Base-by-base conservation (phyloP, 2,329 filamentous ascomycete species). In the Arthrobotrys sinensis region DNA sequence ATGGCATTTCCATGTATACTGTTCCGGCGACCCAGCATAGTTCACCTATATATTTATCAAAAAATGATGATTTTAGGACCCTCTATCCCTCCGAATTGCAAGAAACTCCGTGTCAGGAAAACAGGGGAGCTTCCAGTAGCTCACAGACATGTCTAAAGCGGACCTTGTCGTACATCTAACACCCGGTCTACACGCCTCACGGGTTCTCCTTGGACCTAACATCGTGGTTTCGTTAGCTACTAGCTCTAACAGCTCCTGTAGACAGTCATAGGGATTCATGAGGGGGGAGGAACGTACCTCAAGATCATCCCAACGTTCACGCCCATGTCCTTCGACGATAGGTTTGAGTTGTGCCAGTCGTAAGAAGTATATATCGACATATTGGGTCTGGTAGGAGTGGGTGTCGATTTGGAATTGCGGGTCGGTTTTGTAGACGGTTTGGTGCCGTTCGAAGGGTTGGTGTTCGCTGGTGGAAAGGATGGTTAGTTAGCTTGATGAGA, bases 291-390 rank as follows among this genome's bases (percentile, higher is more conserved):
- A n/a, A 21, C 83, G 80, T 85, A 89, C 88, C 83, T 87, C 88
- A 67, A 93, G 91, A 64, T 89, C 91, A 55, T 89, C 88, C 93
- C 96, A 99, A 5, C 91, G 90, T 38, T 91, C 90, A 14, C 86
- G 85, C 0, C 94, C 95, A 63, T 92, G 88, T 79, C 89, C 85
- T 81, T 97, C 93, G 0, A 97, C 92, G 0, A 89, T 88, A 8
- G 94, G 92, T 85, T 95, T 97, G 84, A 99, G 89, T 85, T 92
- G 92, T 43, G 93, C 90, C 24, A 99, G 88, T 11, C 96, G 92
- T 81, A 97, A 84, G 83, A 97, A 99, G 87, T 99, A 99, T 90
- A 98, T 95, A 85, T 99, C 96, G 80, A 92, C 93, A 88, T 93
- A 99, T 85, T 99, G 96, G 84, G 98, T 96, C 84, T 94, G 88